Evolutionary conservation across 225 moss, liverwort and hornwort genomes (phyloP), one percentile per base, ranked within the genome.

Genomic region (Straminergon stramineum): DNA sequence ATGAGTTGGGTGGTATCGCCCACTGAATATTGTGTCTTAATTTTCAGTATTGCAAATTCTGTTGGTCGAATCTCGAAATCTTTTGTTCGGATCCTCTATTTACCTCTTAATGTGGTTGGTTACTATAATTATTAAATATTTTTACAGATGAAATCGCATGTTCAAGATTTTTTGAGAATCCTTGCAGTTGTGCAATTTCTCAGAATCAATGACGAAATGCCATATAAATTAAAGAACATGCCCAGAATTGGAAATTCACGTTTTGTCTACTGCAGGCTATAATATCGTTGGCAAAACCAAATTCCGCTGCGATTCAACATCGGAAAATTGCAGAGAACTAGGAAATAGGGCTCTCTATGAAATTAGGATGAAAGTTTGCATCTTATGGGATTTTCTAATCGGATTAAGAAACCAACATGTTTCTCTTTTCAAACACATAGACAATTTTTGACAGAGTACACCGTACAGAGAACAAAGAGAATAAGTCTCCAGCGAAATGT

Each of bases 311-410:
- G 6, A n/a, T 22, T 12, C 1, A 22, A 5, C 3, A n/a, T n/a
- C 2, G n/a, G 4, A 6, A 20, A 68, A n/a, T 22, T 69, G 67
- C 37, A 35, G 3, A 35, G 10, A 67, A 19, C 11, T 6, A 19
- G 19, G 23, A 15, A 15, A 15, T 15, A 9, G 26, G 5, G 5
- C 1, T 9, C 9, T 3, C 3, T 3, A 9, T 9, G 3, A 11
- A 15, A 26, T 26, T 15, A 15, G 3, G 16, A 41, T 26, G 26
- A 22, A 41, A 9, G 5, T 5, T 5, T 34, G 5, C 6, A 9
- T 41, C 26, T 9, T 15, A 41, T 2, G 5, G 7, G 5, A 15
- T 5, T 41, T 48, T 48, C 10, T 2, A 48, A 48, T 48, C n/a
- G n/a, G n/a, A n/a, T n/a, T n/a, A n/a, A n/a, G n/a, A n/a, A n/a